phyloP scores from a whole-genome alignment of 208 protist genomes.

The Leishmania lainsoni region DNA sequence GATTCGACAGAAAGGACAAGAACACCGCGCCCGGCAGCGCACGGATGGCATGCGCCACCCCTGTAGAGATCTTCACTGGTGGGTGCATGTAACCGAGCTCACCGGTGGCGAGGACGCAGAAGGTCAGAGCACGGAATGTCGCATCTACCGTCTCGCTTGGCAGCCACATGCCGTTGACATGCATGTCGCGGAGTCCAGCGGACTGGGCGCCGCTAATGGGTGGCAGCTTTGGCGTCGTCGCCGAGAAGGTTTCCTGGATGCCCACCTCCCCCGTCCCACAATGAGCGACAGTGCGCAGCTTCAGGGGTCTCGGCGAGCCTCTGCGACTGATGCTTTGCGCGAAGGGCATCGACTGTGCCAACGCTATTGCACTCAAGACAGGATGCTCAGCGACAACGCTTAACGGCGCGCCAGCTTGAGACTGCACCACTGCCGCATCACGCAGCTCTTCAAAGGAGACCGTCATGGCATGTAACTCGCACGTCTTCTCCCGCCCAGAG shows the following conservation, averaged over 20 bases:
- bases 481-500: background rate
- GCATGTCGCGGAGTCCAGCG: conserved; percentile 7
- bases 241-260: background rate
- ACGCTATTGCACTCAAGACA: background rate
- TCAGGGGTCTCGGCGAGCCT: background rate
- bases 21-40: conserved; percentile 35
- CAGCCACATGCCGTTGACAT: conserved; percentile 53
- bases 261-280: background rate
- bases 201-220: background rate
- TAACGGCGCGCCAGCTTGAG: background rate
- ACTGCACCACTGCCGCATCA: background rate
- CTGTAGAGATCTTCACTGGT: conserved; percentile 34
- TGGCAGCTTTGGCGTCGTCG: conserved; percentile 5
- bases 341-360: background rate
- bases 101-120: conserved; percentile 59
- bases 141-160: conserved; percentile 46
- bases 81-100: conserved; percentile 66
- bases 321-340: background rate
- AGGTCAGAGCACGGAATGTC: conserved; percentile 61
- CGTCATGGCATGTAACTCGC: background rate
- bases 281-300: background rate
- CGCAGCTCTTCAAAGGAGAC: background rate
- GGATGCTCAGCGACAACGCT: background rate
- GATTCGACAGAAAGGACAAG: conserved; percentile 68
- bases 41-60: conserved; percentile 29